phyloP scores from a whole-genome alignment of 371 early-diverging fungal species.

The Mucor sp. region DNA sequence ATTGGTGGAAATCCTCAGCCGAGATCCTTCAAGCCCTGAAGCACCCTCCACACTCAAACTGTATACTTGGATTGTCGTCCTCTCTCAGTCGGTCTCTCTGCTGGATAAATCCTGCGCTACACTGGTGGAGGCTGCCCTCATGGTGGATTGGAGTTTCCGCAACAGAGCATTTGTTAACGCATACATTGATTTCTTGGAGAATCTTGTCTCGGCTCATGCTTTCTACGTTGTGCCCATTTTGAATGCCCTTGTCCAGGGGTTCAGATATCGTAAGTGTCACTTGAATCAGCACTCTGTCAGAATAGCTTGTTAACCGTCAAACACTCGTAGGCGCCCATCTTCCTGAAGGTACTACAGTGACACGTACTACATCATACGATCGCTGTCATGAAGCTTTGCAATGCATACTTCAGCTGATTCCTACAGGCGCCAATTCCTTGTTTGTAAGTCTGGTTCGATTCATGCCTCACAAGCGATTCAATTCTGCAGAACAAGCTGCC shows the following conservation, averaged over 20 bases:
- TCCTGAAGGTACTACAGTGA: constrained; percentile 25
- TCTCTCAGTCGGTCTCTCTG: constrained; percentile 60
- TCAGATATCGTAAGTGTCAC: constrained; percentile 61
- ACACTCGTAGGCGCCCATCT: constrained; percentile 21
- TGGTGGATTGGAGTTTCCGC: constrained; percentile 67
- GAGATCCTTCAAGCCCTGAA: constrained; percentile 43
- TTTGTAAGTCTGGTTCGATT: constrained; percentile 61
- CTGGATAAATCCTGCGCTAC: constrained; percentile 56
- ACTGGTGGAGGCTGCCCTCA: constrained; percentile 73
- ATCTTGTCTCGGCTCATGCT: constrained; percentile 87
- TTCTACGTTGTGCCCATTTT: constrained; percentile 72
- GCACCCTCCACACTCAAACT: constrained; percentile 52
- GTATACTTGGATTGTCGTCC: constrained; percentile 53
- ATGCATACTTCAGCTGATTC: constrained; percentile 73
- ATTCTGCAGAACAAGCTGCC: constrained; percentile 63
- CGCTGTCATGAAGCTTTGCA: constrained; percentile 72
- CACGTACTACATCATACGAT: constrained; percentile 48
- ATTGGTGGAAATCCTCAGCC: constrained; percentile 48
- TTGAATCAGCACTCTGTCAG: no score
- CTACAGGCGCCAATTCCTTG: constrained; percentile 75
- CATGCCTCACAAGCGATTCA: constrained; percentile 81
- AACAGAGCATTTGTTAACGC: constrained; percentile 64
- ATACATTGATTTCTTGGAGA: constrained; percentile 75
- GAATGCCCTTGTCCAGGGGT: constrained; percentile 59
- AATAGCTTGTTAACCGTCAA: neutral